phyloP scores from a whole-genome alignment of 495 filamentous ascomycete genomes.

The Penicillium herquei region DNA sequence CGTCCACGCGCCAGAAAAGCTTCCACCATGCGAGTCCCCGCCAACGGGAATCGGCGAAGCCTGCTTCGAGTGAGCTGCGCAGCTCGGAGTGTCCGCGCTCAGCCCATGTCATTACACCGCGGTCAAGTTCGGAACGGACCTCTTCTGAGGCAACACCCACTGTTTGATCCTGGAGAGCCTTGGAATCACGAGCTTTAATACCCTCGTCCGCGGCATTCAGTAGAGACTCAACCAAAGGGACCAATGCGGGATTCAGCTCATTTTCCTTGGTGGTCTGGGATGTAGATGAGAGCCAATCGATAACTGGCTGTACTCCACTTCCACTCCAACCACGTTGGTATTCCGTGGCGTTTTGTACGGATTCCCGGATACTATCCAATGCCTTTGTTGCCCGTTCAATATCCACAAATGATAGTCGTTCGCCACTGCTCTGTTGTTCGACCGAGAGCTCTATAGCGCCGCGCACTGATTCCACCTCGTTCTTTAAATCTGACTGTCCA shows the following conservation, averaged over 20 bases:
- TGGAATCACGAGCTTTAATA: slow-evolving; percentile 50
- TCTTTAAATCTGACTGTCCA: slow-evolving; percentile 32
- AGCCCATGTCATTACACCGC: slow-evolving; percentile 66
- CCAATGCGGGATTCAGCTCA: slow-evolving; percentile 59
- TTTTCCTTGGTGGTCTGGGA: slow-evolving; percentile 42
- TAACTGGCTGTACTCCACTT: slow-evolving; percentile 62
- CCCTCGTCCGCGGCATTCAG: slow-evolving; percentile 56
- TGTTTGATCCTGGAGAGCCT: slow-evolving; percentile 33
- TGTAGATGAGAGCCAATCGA: slow-evolving; percentile 62
- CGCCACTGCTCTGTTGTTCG: slow-evolving; percentile 26
- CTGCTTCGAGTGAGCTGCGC: slow-evolving; percentile 68
- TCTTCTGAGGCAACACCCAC: slow-evolving; percentile 37
- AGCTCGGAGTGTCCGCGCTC: slow-evolving; percentile 80
- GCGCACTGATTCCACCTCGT: slow-evolving; percentile 46
- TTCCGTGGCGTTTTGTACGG: slow-evolving; percentile 61
- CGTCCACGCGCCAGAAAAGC: slow-evolving; percentile 90
- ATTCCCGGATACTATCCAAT: slow-evolving; percentile 62
- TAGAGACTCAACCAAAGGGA: slow-evolving; percentile 64
- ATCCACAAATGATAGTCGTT: slow-evolving; percentile 51
- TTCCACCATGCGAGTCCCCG: slow-evolving; percentile 86
- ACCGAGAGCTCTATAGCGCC: slow-evolving; percentile 54
- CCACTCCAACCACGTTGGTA: slow-evolving; percentile 74
- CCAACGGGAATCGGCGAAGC: slow-evolving; percentile 71
- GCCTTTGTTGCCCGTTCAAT: slow-evolving; percentile 55
- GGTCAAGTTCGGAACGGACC: slow-evolving; percentile 50